phyloP scores from a whole-genome alignment of 352 stramenopile genomes.

The Phytophthora citrophthora region DNA sequence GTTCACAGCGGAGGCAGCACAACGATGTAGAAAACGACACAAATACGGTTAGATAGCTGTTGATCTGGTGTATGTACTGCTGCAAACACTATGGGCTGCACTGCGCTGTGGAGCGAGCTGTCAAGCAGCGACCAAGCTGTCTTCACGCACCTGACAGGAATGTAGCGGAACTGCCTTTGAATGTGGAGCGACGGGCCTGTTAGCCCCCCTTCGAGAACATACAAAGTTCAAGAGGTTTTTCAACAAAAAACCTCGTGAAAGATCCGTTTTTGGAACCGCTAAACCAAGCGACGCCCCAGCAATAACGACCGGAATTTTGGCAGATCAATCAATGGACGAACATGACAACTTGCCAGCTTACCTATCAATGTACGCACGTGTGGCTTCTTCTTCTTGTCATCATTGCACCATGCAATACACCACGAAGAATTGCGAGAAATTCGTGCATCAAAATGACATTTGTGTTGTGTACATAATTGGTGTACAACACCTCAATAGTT shows the following conservation, averaged over 20 bases:
- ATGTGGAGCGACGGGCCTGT: conserved; percentile 4
- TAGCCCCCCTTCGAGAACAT: conserved; percentile 18
- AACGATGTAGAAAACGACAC: background rate
- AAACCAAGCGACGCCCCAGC: conserved; percentile 8
- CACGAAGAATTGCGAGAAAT: too few relatives aligned
- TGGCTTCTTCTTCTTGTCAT: too few relatives aligned
- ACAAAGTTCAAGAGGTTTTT: conserved; percentile 30
- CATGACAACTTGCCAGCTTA: background rate
- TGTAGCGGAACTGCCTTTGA: conserved; percentile 34
- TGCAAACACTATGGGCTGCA: background rate
- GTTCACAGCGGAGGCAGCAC: background rate
- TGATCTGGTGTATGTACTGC: background rate
- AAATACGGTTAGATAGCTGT: conserved; percentile 17
- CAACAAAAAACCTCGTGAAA: conserved; percentile 32
- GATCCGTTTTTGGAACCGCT: conserved; percentile 32
- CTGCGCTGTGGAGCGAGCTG: background rate
- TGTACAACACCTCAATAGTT: background rate
- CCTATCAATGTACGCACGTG: too few relatives aligned
- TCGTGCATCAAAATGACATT: background rate
- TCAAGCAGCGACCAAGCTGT: background rate
- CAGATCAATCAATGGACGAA: background rate
- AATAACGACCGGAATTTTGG: conserved; percentile 6
- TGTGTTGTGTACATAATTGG: background rate
- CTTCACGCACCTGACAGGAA: conserved; percentile 28
- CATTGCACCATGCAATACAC: too few relatives aligned